Conservation (phyloP, 2,329 filamentous ascomycete genomes). For the Neoarthrinium moseri region DNA sequence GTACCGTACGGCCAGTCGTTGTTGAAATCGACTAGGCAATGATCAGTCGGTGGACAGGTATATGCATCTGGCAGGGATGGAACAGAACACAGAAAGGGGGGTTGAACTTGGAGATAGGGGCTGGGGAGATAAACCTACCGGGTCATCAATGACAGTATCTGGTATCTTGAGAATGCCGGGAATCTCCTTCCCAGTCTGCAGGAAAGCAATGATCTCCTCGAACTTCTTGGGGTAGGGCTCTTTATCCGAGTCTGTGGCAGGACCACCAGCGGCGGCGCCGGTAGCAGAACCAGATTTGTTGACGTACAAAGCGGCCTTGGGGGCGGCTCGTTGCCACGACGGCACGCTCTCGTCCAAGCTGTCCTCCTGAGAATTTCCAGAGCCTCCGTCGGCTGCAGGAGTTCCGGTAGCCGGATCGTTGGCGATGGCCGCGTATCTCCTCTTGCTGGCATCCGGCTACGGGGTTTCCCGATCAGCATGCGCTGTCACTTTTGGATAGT, state of each 20-base stretch:
- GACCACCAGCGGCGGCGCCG: conserved; percentile 7
- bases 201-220: conserved; percentile 71
- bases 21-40: conserved; percentile 10
- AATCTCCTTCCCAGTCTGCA: conserved; percentile 69
- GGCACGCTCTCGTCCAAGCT: conserved; percentile 15
- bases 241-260: conserved; percentile 19
- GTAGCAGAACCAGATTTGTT: no score
- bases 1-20: conserved; percentile 9
- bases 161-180: conserved; percentile 76
- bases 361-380: not conserved
- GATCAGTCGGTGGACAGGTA: not conserved
- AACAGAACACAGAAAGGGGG: not conserved
- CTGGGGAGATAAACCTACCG: conserved; percentile 25
- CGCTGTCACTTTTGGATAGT: no score
- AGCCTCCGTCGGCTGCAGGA: not conserved
- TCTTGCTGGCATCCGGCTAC: conserved; percentile 9
- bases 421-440: conserved; percentile 6
- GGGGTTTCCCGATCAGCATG: not conserved
- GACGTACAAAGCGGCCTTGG: conserved; percentile 28
- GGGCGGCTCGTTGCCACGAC: conserved; percentile 30
- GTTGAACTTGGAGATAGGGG: not conserved
- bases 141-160: conserved; percentile 64
- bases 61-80: not conserved
- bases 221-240: conserved; percentile 71
- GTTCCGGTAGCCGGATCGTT: conserved; percentile 9